These are phyloP conservation scores for Adansonia grandidieri DNA, from an alignment of 441 rosid species.

Conservation along the genomic window DNA sequence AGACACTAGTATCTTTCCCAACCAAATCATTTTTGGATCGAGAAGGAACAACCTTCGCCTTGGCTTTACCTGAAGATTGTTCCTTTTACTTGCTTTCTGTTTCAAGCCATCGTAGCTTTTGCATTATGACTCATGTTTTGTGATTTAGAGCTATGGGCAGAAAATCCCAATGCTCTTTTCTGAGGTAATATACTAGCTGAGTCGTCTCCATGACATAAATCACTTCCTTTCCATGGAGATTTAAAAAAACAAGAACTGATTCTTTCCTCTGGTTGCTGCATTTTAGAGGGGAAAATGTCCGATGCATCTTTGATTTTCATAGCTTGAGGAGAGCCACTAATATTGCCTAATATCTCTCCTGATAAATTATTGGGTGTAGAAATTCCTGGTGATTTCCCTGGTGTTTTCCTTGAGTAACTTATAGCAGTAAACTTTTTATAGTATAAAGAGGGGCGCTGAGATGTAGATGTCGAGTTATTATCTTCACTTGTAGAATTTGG, in stretches of 20 bases:
- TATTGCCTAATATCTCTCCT: conserved; percentile 35
- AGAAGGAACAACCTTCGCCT: conserved; percentile 32
- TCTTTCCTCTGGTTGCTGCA: conserved; percentile 35
- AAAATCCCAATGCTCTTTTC: conserved; percentile 42
- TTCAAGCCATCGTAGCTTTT: conserved; percentile 29
- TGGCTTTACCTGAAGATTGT: conserved; percentile 36
- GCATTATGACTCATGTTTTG: conserved; percentile 38
- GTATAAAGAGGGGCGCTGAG: conserved; percentile 39
- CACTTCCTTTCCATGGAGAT: conserved; percentile 39
- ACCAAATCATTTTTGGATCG: conserved; percentile 29
- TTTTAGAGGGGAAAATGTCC: conserved; percentile 35
- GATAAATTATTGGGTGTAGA: conserved; percentile 45
- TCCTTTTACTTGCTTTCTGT: conserved; percentile 31
- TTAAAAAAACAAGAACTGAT: conserved; percentile 30
- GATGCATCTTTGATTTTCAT: conserved; percentile 29
- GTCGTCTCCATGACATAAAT: conserved; percentile 33
- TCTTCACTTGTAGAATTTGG: conserved; percentile 38
- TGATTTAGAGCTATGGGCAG: conserved; percentile 37
- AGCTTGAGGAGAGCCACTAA: conserved; percentile 37
- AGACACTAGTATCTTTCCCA: conserved; percentile 16
- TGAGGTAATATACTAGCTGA: conserved; percentile 40
- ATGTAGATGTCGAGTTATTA: conserved; percentile 34
- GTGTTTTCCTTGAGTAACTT: conserved; percentile 59
- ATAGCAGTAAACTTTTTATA: conserved; percentile 35
- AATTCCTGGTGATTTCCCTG: conserved; percentile 39